These are phyloP conservation scores for Cercospora canescens DNA, from an alignment of 2,329 filamentous ascomycete genomes.

Conservation along the genomic window DNA sequence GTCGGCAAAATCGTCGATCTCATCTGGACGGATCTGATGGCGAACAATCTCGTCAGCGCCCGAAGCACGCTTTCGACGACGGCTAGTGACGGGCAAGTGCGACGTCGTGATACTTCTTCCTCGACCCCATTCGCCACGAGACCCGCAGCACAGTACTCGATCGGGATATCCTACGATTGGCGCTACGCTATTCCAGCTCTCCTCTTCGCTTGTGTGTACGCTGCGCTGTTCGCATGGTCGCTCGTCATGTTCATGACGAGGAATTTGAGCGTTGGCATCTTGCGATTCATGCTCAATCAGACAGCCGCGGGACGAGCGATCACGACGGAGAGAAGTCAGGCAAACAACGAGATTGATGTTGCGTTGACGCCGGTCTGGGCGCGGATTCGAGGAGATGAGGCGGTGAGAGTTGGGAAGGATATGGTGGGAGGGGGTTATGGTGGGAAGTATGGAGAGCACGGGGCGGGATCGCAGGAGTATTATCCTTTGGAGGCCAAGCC, in stretches of 20 bases:
- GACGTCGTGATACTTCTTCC: neutral
- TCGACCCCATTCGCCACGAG: neutral
- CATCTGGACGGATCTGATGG: constrained; percentile 19
- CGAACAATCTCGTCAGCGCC: constrained; percentile 7
- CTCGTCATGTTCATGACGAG: constrained; percentile 7
- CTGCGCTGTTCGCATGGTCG: neutral
- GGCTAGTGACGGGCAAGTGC: neutral
- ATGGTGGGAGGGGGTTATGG: neutral
- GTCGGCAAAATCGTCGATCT: constrained; percentile 4
- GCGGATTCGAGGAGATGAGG: constrained; percentile 5
- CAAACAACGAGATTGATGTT: constrained; percentile 1
- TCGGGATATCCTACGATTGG: constrained; percentile 13
- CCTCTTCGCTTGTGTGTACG: constrained; percentile 6
- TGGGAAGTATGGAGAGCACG: neutral
- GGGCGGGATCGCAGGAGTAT: neutral
- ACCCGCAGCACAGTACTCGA: constrained; percentile 1
- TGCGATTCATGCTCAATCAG: constrained; percentile 14
- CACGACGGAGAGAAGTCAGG: constrained; percentile 15
- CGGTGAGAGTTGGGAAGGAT: constrained; percentile 6
- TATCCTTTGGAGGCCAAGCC: neutral
- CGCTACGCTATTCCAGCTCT: constrained; percentile 15
- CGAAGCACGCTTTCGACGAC: constrained; percentile 4
- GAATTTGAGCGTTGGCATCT: neutral
- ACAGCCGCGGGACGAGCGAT: constrained; percentile 9
- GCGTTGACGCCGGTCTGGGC: constrained; percentile 11